These are phyloP conservation scores for Paramecium biaurelia DNA, from an alignment of 73 alveolate species.

Conservation along the genomic window DNA sequence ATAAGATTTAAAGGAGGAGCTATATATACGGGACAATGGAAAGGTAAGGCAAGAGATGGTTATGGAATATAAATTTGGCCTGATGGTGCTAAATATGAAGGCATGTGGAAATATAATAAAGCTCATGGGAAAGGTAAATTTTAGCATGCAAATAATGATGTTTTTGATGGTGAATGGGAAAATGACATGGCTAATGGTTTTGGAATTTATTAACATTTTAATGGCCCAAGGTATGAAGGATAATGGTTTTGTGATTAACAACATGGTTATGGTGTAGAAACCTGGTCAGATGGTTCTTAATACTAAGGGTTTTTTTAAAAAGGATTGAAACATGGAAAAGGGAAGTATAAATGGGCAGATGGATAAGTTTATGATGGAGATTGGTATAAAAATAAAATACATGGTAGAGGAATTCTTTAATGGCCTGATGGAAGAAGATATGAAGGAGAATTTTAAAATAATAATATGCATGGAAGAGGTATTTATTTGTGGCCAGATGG, in stretches of 20 bases:
- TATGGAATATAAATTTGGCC: constrained; percentile 53
- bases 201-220: not conserved
- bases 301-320: constrained; percentile 65
- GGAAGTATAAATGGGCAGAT: constrained; percentile 74
- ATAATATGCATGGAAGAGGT: constrained; percentile 71
- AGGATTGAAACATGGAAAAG: constrained; percentile 67
- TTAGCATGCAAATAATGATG: constrained; percentile 46
- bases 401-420: constrained; percentile 68
- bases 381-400: constrained; percentile 76
- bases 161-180: constrained; percentile 41
- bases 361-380: constrained; percentile 82
- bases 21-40: constrained; percentile 40
- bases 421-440: constrained; percentile 68
- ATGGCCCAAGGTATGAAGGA: constrained; percentile 49
- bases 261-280: constrained; percentile 70
- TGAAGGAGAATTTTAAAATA: constrained; percentile 53
- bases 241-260: constrained; percentile 71
- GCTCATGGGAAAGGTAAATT: constrained; percentile 68
- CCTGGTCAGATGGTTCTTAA: constrained; percentile 69
- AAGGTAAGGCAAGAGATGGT: constrained; percentile 35
- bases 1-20: constrained; percentile 36
- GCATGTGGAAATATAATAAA: constrained; percentile 62
- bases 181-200: not conserved
- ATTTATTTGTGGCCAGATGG: constrained; percentile 70
- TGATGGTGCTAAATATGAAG: constrained; percentile 70